Percentiles rank a stretch among this genome's conserved stretches.
Evolutionary conservation across 2,329 filamentous ascomycete species (phyloP).

Genomic region (Colletotrichum phormii): DNA sequence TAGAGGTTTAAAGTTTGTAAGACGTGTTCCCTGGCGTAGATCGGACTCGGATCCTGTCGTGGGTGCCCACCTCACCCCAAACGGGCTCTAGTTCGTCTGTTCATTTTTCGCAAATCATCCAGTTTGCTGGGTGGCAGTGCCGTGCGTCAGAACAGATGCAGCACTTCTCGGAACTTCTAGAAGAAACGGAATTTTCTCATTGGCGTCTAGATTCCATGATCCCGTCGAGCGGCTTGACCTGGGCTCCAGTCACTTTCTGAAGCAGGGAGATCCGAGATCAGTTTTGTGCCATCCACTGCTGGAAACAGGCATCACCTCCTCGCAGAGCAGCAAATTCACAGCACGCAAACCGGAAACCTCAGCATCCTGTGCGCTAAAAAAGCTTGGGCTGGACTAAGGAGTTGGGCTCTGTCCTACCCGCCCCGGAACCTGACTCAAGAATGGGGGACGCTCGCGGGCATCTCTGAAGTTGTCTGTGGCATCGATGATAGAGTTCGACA

Average conservation of each 20-base stretch:
- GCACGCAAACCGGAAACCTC: neutral
- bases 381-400: neutral
- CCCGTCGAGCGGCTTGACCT: neutral
- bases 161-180: neutral
- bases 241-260: neutral
- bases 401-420: neutral
- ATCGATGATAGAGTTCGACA: neutral
- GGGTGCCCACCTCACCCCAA: neutral
- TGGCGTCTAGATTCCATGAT: neutral
- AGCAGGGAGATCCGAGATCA: neutral
- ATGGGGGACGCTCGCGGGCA: neutral
- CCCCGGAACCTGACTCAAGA: conserved; percentile 15
- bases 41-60: neutral
- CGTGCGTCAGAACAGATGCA: neutral
- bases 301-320: neutral
- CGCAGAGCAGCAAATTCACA: neutral
- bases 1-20: conserved; percentile 18
- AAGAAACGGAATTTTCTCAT: neutral
- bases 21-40: conserved; percentile 23
- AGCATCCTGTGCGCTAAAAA: conserved; percentile 5
- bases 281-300: neutral
- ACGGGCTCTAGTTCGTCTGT: conserved; percentile 20
- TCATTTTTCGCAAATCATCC: conserved; percentile 11
- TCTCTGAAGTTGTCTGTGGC: neutral
- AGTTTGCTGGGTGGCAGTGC: conserved; percentile 10